phyloP scores from a whole-genome alignment of 768 basidiomycete genomes.

The Floccularia luteovirens region DNA sequence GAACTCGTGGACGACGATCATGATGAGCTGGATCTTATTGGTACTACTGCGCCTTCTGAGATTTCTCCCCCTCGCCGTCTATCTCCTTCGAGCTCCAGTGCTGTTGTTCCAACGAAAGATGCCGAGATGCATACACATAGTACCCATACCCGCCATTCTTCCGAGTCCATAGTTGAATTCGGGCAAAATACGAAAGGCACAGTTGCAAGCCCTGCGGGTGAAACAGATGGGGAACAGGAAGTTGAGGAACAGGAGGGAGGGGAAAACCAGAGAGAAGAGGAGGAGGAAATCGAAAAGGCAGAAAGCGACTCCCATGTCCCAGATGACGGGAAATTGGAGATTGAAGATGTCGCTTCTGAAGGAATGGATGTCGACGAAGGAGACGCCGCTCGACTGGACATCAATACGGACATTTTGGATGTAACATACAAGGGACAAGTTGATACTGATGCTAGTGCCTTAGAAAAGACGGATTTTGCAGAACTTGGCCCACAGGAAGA shows the following conservation, averaged over 20 bases:
- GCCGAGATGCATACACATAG: no score
- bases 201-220: no score
- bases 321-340: neutral
- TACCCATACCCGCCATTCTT: no score
- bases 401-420: neutral
- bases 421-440: neutral
- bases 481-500: no score
- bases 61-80: neutral
- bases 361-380: slow-evolving; percentile 8
- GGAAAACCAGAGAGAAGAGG: neutral
- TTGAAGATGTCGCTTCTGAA: neutral
- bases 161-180: no score
- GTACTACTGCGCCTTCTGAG: slow-evolving; percentile 14
- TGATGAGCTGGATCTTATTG: slow-evolving; percentile 36
- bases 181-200: no score
- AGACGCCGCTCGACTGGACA: neutral
- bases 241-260: neutral
- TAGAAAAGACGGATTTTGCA: no score
- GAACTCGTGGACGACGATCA: slow-evolving; percentile 18
- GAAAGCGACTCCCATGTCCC: slow-evolving; percentile 4
- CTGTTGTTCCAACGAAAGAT: no score
- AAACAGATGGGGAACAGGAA: neutral
- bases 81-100: neutral
- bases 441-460: no score
- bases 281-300: slow-evolving; percentile 5